These are phyloP conservation scores for Penicillium sp. DNA, from an alignment of 2,329 filamentous ascomycete genomes.

Conservation along the genomic window DNA sequence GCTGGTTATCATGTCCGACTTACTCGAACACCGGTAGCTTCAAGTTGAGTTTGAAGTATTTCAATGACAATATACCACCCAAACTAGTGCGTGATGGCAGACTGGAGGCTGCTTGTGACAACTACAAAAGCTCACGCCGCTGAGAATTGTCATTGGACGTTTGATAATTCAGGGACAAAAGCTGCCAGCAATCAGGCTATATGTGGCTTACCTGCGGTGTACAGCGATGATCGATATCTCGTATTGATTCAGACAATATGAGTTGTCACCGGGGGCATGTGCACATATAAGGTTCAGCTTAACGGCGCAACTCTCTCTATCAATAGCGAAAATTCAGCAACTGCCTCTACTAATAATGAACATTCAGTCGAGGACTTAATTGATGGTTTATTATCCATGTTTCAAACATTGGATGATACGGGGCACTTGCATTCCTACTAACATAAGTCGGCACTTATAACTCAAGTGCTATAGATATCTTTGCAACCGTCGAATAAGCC, in stretches of 20 bases:
- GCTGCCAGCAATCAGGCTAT: neutral
- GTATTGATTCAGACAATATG: neutral
- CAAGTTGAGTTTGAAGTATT: neutral
- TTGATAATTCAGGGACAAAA: neutral
- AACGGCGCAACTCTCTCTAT: neutral
- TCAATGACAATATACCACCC: neutral
- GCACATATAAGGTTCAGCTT: neutral
- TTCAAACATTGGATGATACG: neutral
- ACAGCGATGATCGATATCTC: neutral
- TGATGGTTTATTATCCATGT: neutral
- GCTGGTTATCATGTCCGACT: neutral
- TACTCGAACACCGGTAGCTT: neutral
- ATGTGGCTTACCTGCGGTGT: neutral
- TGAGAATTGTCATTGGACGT: neutral
- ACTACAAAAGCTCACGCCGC: too few species aligned
- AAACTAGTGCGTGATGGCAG: too few species aligned
- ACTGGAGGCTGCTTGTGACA: neutral
- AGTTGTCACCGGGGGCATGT: neutral
- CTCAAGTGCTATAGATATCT: neutral
- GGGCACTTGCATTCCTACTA: neutral
- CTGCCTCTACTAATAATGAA: neutral
- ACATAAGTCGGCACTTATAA: neutral
- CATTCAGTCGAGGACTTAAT: neutral
- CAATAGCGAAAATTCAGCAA: neutral
- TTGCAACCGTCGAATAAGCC: neutral